These are phyloP conservation scores for Saussurea involucrata DNA, from an alignment of 129 eudicot species.

Conservation along the genomic window DNA sequence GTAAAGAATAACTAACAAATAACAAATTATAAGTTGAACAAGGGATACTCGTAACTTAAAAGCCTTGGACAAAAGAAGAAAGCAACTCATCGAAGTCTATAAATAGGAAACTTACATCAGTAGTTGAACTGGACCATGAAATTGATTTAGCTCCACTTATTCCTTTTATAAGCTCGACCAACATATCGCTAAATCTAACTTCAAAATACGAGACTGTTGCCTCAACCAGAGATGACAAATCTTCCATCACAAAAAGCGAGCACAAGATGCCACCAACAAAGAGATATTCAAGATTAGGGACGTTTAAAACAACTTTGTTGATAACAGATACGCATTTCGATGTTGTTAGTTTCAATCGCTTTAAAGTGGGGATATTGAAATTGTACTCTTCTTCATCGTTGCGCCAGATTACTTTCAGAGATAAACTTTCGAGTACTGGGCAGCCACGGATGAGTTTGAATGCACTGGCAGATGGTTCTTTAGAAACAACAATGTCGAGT, in stretches of 20 bases:
- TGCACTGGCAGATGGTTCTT: neutral
- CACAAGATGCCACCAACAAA: neutral
- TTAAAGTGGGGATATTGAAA: conserved; percentile 12
- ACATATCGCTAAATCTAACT: neutral
- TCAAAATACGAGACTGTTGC: neutral
- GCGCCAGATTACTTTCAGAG: neutral
- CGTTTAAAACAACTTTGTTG: neutral
- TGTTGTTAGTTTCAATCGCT: neutral
- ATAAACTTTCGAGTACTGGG: conserved; percentile 18
- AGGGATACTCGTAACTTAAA: too few relatives aligned
- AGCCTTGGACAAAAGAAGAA: neutral
- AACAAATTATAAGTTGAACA: too few relatives aligned
- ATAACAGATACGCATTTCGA: neutral
- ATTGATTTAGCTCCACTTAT: conserved; percentile 17
- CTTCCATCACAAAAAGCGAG: conserved; percentile 2
- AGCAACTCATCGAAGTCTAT: neutral
- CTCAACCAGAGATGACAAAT: conserved; percentile 7
- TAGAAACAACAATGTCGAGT: neutral
- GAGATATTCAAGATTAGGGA: conserved; percentile 23
- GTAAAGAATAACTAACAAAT: too few relatives aligned
- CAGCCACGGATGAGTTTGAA: neutral
- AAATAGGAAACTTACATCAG: neutral
- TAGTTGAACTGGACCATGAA: neutral
- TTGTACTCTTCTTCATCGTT: neutral
- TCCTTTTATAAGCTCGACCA: conserved; percentile 6